Percentiles rank a stretch among this genome's conserved stretches.
Conservation (phyloP, 305 asterid species). For the Fraxinus latifolia region DNA sequence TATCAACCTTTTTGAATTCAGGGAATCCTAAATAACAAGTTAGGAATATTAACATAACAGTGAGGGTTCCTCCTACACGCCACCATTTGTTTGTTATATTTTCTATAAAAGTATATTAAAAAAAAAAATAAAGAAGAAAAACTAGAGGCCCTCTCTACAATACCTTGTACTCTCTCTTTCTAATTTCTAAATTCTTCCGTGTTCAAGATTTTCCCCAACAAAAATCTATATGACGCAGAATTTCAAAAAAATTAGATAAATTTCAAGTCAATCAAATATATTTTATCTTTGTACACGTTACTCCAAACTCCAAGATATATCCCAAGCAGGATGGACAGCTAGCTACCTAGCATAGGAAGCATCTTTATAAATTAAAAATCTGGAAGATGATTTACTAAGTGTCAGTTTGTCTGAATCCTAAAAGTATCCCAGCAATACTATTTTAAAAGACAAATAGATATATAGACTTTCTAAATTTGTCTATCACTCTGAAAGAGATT, state of each 20-base stretch:
- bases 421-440: background rate
- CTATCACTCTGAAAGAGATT: conserved; percentile 3
- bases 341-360: background rate
- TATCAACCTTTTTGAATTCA: conserved; percentile 76
- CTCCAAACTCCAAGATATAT: background rate
- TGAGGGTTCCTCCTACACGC: background rate
- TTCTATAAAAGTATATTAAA: background rate
- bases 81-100: background rate
- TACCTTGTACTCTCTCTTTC: background rate
- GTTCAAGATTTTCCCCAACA: background rate
- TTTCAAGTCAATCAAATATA: background rate
- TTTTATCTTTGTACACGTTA: background rate
- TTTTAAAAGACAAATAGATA: background rate
- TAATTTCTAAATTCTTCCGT: background rate
- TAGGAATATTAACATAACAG: conserved; percentile 18
- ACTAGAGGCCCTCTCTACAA: background rate
- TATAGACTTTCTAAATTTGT: background rate
- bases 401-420: background rate
- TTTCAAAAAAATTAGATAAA: background rate
- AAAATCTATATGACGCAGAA: background rate
- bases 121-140: background rate
- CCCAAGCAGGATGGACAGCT: background rate
- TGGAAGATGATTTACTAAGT: background rate
- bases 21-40: conserved; percentile 47
- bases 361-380: background rate